Evolutionary conservation across 805 yeast genomes (phyloP), one percentile per base, ranked within the genome.

Genomic region (Torulaspora indica): DNA sequence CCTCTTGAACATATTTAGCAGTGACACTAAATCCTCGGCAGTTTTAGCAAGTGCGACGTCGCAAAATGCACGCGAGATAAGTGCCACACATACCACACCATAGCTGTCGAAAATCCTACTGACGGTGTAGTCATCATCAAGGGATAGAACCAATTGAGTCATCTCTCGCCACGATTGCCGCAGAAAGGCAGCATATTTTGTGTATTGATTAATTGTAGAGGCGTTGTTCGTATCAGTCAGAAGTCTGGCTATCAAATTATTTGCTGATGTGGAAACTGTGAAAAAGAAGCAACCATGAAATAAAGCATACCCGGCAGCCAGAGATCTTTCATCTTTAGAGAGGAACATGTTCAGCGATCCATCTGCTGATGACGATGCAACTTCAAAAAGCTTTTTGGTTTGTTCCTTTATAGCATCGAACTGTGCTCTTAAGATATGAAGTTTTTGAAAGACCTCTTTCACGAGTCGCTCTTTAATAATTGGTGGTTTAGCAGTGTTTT

Each of bases 401-500:
- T 61, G 65, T 6, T 38, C 31, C 29, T 53, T 53, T 10, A 62
- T 40, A n/a, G 55, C 54, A 6, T 53, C 53, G 4, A 55, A 42
- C 33, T 52, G 50, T 6, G 24, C 14, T n/a, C 49, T 45, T 3
- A 52, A 41, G 3, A n/a, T 6, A 8, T 51, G 48, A 4, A 53
- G 42, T 25, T 55, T 49, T 6, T 47, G 42, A 9, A 55, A 43
- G 4, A 61, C 38, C 18, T 59, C 63, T 8, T 33, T 37, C 25
- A 54, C 42, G 5, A 62, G 38, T 23, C 41, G 42, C 5, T 41
- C 38, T 39, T 50, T 52, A 5, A 57, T 31, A 12, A 42, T 25
- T 6, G 53, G 49, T 4, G 63, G 60, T 25, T 50, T 45, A 4
- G 63, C 57, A 6, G 51, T 44, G 30, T 60, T 56, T 41, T 50